Percentiles rank a stretch among this genome's conserved stretches.
These are phyloP conservation scores for Turritis glabra DNA, from an alignment of 345 rosid species.

Conservation along the genomic window DNA sequence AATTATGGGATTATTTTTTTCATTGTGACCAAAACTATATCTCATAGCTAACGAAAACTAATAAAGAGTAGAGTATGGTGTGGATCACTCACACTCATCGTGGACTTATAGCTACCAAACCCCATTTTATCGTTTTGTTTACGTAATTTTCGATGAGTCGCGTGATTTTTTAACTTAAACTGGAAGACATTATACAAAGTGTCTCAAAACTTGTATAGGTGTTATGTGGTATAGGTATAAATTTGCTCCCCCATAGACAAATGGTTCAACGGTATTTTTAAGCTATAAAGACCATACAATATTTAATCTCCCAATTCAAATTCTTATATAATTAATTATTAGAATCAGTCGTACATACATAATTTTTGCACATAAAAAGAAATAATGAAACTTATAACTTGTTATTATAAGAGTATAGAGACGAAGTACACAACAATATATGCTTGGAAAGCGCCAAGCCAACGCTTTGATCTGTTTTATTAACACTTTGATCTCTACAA, in stretches of 20 bases:
- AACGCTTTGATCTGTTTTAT: no score
- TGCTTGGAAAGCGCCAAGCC: no score
- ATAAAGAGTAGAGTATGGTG: neutral
- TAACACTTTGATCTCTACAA: no score
- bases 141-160: neutral
- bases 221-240: neutral
- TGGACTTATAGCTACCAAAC: neutral
- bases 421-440: no score
- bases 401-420: no score
- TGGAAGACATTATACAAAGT: neutral
- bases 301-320: neutral
- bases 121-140: no score
- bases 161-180: neutral
- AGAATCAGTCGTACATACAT: neutral
- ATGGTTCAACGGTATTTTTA: neutral
- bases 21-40: neutral
- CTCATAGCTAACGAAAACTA: neutral
- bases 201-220: neutral
- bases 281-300: neutral
- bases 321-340: neutral
- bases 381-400: neutral
- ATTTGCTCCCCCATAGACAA: neutral
- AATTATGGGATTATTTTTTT: neutral
- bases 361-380: neutral
- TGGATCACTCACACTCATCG: neutral